Evolutionary conservation across 192 early-diverging fungal genomes (phyloP).

Genomic region (Coemansia sp.): DNA sequence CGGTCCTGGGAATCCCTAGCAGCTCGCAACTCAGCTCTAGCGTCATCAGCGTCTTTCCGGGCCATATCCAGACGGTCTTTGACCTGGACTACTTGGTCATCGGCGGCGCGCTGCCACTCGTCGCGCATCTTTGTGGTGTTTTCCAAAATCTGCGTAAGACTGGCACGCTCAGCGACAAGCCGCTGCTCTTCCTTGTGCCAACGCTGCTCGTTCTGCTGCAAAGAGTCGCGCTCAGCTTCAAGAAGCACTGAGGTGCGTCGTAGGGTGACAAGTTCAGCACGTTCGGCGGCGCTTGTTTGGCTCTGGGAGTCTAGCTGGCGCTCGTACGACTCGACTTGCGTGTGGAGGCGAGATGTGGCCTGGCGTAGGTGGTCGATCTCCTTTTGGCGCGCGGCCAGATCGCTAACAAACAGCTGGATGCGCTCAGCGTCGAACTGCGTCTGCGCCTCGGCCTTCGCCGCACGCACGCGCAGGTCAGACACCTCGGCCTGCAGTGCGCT

Average conservation of each 20-base stretch:
- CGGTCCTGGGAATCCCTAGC: conserved; percentile 37
- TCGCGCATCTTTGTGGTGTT: conserved; percentile 56
- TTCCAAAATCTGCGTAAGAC: conserved; percentile 52
- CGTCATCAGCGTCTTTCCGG: conserved; percentile 26
- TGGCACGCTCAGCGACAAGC: conserved; percentile 42
- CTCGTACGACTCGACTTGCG: conserved; percentile 62
- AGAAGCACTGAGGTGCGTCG: conserved; percentile 57
- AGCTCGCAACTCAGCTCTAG: conserved; percentile 30
- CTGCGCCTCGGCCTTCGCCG: conserved; percentile 65
- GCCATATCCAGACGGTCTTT: conserved; percentile 33
- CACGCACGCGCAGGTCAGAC: conserved; percentile 64
- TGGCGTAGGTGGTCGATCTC: conserved; percentile 68
- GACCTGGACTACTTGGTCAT: conserved; percentile 26
- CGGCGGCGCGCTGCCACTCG: conserved; percentile 42
- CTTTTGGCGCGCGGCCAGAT: conserved; percentile 57
- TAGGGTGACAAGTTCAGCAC: conserved; percentile 55
- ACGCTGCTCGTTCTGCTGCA: conserved; percentile 42
- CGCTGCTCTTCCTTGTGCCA: conserved; percentile 48
- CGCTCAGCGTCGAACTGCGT: conserved; percentile 62
- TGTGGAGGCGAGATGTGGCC: conserved; percentile 58
- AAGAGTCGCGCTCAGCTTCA: conserved; percentile 56
- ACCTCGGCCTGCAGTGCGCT: conserved; percentile 59
- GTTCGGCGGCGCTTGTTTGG: conserved; percentile 55
- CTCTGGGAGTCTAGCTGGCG: conserved; percentile 61
- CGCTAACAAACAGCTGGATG: conserved; percentile 63